These are phyloP conservation scores for Sclerotinia borealis DNA, from an alignment of 2,329 filamentous ascomycete species.

Conservation along the genomic window DNA sequence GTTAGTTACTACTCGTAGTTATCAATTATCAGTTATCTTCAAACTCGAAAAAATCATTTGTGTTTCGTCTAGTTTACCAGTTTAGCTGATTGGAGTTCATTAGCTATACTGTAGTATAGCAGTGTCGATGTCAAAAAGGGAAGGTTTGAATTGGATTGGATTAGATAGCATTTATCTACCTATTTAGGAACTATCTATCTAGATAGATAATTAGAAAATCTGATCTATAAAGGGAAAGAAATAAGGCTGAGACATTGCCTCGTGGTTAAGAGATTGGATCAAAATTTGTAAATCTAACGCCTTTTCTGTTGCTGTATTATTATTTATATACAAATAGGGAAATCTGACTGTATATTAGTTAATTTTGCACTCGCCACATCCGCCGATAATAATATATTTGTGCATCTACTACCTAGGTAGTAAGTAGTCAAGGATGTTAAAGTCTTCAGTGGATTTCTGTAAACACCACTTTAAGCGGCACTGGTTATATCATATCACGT, in stretches of 20 bases:
- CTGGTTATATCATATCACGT: neutral
- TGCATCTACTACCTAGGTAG: too few species aligned
- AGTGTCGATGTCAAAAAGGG: neutral
- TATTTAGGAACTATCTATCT: too few species aligned
- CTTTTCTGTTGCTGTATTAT: neutral
- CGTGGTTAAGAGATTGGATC: neutral
- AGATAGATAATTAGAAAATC: too few species aligned
- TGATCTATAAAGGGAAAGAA: neutral
- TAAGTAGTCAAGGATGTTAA: neutral
- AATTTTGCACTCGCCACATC: slow-evolving; percentile 3
- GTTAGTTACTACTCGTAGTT: too few species aligned
- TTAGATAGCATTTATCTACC: too few species aligned
- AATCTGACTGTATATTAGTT: neutral
- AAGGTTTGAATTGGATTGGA: too few species aligned
- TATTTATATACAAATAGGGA: too few species aligned
- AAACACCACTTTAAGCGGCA: neutral
- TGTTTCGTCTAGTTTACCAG: neutral
- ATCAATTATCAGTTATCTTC: too few species aligned
- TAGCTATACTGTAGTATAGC: too few species aligned
- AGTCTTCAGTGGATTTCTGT: neutral
- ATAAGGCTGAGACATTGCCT: slow-evolving; percentile 8
- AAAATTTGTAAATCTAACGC: neutral
- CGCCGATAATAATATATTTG: slow-evolving; percentile 3
- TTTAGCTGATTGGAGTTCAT: neutral
- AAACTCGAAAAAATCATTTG: neutral